phyloP scores from a whole-genome alignment of 2,329 filamentous ascomycete species.

The Colletotrichum viniferum region DNA sequence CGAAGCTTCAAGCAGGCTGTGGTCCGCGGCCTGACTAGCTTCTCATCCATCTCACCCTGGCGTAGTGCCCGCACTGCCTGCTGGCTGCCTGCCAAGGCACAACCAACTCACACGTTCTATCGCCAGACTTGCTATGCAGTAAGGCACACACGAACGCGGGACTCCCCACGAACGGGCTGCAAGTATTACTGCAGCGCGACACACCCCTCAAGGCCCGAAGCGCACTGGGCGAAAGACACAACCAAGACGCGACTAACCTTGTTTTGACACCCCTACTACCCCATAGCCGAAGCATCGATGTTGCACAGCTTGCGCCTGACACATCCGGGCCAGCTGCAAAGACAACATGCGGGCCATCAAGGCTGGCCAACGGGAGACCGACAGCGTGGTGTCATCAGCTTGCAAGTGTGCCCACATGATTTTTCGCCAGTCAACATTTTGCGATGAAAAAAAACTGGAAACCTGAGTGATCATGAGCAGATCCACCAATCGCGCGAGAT shows the following conservation, averaged over 20 bases:
- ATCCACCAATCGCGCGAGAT: constrained; percentile 13
- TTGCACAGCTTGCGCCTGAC: constrained; percentile 14
- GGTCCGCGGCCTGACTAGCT: not conserved
- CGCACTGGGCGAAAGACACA: not conserved
- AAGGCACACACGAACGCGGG: not conserved
- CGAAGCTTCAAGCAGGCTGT: constrained; percentile 1
- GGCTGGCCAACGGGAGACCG: not conserved
- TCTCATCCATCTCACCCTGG: not conserved
- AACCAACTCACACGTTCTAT: not conserved
- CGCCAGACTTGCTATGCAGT: not conserved
- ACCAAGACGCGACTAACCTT: constrained; percentile 20
- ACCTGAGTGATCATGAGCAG: not conserved
- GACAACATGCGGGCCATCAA: not conserved
- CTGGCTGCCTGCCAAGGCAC: constrained; percentile 1
- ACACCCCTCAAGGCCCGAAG: not conserved
- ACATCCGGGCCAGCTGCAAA: constrained; percentile 8
- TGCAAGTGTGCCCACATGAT: constrained; percentile 12
- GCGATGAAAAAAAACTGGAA: not conserved
- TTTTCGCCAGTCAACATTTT: not conserved
- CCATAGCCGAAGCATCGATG: not conserved
- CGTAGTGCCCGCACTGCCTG: not conserved
- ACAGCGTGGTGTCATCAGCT: constrained; percentile 8
- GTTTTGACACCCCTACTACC: constrained; percentile 1
- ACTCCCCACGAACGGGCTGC: not conserved
- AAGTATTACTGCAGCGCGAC: not conserved